phyloP scores from a whole-genome alignment of 306 rosid genomes.

The Abrus pulchellus region DNA sequence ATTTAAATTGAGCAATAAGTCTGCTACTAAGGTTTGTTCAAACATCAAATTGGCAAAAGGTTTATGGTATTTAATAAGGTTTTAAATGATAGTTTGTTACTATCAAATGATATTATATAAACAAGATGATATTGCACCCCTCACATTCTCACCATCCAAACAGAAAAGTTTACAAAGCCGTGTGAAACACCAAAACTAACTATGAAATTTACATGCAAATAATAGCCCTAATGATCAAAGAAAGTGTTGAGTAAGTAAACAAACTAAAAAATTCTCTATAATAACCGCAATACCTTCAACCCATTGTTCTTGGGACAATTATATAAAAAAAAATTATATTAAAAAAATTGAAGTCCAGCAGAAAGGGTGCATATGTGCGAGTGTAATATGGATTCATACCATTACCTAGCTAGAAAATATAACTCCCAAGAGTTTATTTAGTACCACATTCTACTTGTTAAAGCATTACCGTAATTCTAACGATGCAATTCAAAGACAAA shows the following conservation, averaged over 20 bases:
- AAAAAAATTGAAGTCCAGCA: slow-evolving; percentile 19
- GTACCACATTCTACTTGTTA: slow-evolving; percentile 36
- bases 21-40: no score
- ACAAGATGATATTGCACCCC: no score
- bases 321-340: neutral
- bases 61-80: no score
- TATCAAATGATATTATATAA: no score
- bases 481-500: slow-evolving; percentile 19
- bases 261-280: slow-evolving; percentile 9
- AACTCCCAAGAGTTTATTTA: slow-evolving; percentile 47
- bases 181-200: neutral
- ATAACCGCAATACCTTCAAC: neutral
- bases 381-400: slow-evolving; percentile 24
- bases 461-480: slow-evolving; percentile 23
- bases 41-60: no score
- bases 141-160: neutral
- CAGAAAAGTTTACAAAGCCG: neutral
- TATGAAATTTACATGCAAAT: neutral
- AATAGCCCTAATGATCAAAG: neutral
- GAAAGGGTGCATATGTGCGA: slow-evolving; percentile 40
- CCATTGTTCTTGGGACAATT: slow-evolving; percentile 38
- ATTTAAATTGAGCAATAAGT: no score
- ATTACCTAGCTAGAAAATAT: slow-evolving; percentile 36
- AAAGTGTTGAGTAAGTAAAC: neutral
- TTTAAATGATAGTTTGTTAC: no score